Evolutionary conservation across 2,329 filamentous ascomycete species (phyloP), one percentile per base, ranked within the genome.

Genomic region (Phialophora macrospora): DNA sequence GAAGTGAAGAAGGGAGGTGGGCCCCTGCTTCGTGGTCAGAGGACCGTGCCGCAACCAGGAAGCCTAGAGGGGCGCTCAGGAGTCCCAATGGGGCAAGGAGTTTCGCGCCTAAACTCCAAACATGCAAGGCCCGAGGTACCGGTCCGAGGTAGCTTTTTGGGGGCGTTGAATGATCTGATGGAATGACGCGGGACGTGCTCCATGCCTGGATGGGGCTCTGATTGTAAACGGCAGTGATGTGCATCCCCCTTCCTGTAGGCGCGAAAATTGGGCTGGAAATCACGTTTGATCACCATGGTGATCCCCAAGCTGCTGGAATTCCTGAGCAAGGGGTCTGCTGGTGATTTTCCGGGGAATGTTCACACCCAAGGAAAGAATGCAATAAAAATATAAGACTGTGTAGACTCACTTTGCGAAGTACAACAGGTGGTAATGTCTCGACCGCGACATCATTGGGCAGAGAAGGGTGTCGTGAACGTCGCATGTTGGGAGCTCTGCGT

Each of bases 331-430:
- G 34, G 17, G 57, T 32, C 44, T 41, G 46, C 28, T 32, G 41
- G 22, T 51, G 44, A 52, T 51, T 60, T 60, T 60, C 55, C 20
- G 46, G 46, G 49, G 48, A 28, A 51, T 26, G 30, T 44, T 46
- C 48, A 44, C 9, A 8, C 20, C 20, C 20, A 51, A 7, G n/a
- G 4, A 34, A 30, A 58, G 30, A 28, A 28, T 6, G 48, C 12
- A 17, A n/a, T 14, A 20, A 38, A 52, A 22, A 49, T 22, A 20
- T 22, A 34, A 41, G 11, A 41, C 48, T 17, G 46, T 1, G 24
- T 20, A 44, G 44, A 79, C 84, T 80, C 77, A 87, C 85, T 79
- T 87, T 87, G 75, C 84, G 80, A 72, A 83, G 80, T 60, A 87
- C 80, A 17, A 83, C 83, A 26, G 82, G 82, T 22, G 85, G 85